Conservation (phyloP, 352 stramenopile species). For the Pythium sukuiense region DNA sequence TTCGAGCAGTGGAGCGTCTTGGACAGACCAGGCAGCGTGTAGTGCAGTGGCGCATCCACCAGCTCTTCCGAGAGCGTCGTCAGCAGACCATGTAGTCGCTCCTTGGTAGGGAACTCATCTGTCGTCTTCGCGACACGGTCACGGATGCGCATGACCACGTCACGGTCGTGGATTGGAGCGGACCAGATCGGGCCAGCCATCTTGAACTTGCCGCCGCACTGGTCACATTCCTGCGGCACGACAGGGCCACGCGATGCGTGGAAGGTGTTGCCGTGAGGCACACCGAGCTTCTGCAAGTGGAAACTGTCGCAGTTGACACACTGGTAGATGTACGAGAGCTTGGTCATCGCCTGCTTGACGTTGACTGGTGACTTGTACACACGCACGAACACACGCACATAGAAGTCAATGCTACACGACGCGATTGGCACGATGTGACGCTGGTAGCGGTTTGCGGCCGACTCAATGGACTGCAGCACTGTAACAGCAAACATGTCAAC, state of each 20-base stretch:
- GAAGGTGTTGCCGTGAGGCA: constrained; percentile 84
- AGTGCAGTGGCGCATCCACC: constrained; percentile 95
- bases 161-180: constrained; percentile 94
- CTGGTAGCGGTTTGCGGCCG: constrained; percentile 94
- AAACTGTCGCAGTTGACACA: constrained; percentile 98
- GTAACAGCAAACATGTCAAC: constrained; percentile 32
- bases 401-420: constrained; percentile 99
- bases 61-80: constrained; percentile 96
- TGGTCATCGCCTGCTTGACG: constrained; percentile 93
- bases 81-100: constrained; percentile 93
- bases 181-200: constrained; percentile 98
- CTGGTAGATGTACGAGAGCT: constrained; percentile 87
- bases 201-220: constrained; percentile 85
- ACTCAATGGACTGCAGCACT: constrained; percentile 96
- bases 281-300: constrained; percentile 93
- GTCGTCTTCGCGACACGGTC: constrained; percentile 77
- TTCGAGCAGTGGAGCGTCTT: constrained; percentile 93
- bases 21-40: constrained; percentile 93
- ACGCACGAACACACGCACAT: constrained; percentile 99
- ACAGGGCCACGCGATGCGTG: constrained; percentile 77
- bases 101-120: constrained; percentile 90
- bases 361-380: constrained; percentile 96
- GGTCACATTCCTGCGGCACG: constrained; percentile 70
- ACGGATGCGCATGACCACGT: constrained; percentile 84
- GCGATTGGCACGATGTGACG: constrained; percentile 96